Evolutionary conservation across 805 yeast species (phyloP), one percentile per base, ranked within the genome.

Genomic region (Nakazawaea wyomingensis): DNA sequence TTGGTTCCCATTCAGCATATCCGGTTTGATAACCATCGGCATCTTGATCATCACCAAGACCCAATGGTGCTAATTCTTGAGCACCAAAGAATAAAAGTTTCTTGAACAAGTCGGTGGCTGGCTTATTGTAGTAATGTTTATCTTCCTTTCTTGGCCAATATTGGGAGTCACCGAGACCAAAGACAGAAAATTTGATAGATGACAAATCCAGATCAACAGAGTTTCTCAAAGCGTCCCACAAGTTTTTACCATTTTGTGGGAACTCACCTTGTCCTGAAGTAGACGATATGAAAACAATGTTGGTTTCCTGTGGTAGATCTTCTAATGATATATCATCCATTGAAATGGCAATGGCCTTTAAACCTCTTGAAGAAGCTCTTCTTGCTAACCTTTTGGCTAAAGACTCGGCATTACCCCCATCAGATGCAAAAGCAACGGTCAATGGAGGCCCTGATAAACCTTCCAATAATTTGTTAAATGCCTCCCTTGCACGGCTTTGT

Each of bases 91-190:
- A 66, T 49, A 66, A 68, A 49, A 91, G 65, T 49, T 82, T 80
- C 49, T 75, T 76, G 58, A 65, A 69, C 50, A 91, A 66, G 61
- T 89, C 96, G 50, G 73, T 74, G 16, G 83, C 77, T 13, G 98
- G 98, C 61, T 89, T 90, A 71, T 91, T 91, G 68, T 88, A 91
- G 68, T 86, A 91, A 61, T 85, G 91, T 53, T 81, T 80, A 66
- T 91, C 98, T 64, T 91, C 96, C 62, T 87, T 86, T 67, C 98
- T 79, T 54, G 98, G 98, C 98, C 98, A 91, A 69, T 91, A 89
- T 57, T 78, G 78, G 38, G 86, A 78, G 61, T 84, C 93, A 56
- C 93, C 93, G 57, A 84, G 69, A 55, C 89, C 91, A 53, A 85
- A 85, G 21, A 79, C 83, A 9, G 86, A 73, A 48, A 67, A 71